Evolutionary conservation across 176 grass and related monocot species (phyloP), one percentile per base, ranked within the genome.

Genomic region (Bromus sterilis): DNA sequence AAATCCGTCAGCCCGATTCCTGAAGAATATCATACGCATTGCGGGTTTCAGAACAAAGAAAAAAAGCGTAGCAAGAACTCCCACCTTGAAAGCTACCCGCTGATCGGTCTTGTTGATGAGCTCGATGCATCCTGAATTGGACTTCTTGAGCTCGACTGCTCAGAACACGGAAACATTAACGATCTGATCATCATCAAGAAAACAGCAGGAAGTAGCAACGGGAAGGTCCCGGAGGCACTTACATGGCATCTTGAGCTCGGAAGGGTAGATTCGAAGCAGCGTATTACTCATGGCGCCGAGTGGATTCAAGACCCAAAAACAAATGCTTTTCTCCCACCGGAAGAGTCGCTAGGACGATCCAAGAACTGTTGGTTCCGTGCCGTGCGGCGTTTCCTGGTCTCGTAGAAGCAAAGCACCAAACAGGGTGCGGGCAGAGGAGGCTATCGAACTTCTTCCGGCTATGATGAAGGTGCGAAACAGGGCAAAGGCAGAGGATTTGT

Each of bases 211-310:
- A 64, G 7, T 34, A 75, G 59, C 13, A 24, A 20, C 82, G n/a
- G 56, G 36, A 2, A 2, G 34, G 18, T n/a, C 23, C 29, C 6
- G 11, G 44, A 57, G 66, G 68, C 56, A 63, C 87, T 94, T 78
- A 94, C 95, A 94, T 60, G 92, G 92, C 41, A 98, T 84, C 87
- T 94, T 98, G 69, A 98, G 62, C 60, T 94, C 95, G 16, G 92
- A 98, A 55, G 95, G 95, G 36, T 84, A 71, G 78, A 98, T 77
- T 67, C 91, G 91, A 42, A 98, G 95, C 87, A 98, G 88, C 30
- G 89, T 89, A 34, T 73, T 92, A 66, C 89, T 94, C 93, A 94
- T 94, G 70, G 76, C 76, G 49, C 70, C 83, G 76, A 72, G 11
- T 11, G 6, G 59, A 69, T 20, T 25, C n/a, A 75, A 30, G 11